Evolutionary conservation across 768 basidiomycete species (phyloP), one percentile per base, ranked within the genome.

Genomic region (Psilocybe subaeruginosa): DNA sequence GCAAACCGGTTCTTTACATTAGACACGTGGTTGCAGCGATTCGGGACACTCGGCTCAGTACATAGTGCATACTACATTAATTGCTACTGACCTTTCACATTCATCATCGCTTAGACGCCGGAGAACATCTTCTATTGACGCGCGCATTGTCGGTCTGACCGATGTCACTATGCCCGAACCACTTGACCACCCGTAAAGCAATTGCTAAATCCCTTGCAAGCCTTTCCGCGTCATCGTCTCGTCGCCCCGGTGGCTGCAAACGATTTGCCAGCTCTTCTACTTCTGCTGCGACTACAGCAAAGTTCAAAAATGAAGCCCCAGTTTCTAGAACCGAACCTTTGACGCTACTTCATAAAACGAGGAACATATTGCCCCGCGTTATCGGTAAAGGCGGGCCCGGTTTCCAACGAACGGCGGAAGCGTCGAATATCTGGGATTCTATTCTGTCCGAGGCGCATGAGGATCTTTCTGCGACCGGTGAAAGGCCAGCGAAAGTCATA

Each of bases 291-390:
- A 43, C 62, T 35, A 14, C 56, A 33, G 30, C 11, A 6, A 58
- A 53, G n/a, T 33, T 35, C n/a, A 4, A 61, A 16, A 31, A 35
- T 4, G 35, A 56, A 29, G 39, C 39, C 16, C 49, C 47, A 17
- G 41, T 58, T 16, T n/a, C 56, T 45, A 49, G 37, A 14, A 61
- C 70, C 35, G 75, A 78, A 58, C 71, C 79, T 9, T 74, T 84
- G 53, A 81, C 78, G 6, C 65, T 86, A 9, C 71, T 87, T 35
- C 82, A 86, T 68, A 85, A 81, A 70, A 79, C 80, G 0, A 71
- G 72, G 7, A 70, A 77, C 4, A 65, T 88, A 2, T 60, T 88
- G 7, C 84, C 82, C 39, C 77, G 77, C 31, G 72, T 80, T 16
- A 75, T 84, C 39, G 70, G 63, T n/a, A 59, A 56, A 30, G 61